phyloP scores from a whole-genome alignment of 2,329 filamentous ascomycete genomes.

The Leptosphaerulina australis region DNA sequence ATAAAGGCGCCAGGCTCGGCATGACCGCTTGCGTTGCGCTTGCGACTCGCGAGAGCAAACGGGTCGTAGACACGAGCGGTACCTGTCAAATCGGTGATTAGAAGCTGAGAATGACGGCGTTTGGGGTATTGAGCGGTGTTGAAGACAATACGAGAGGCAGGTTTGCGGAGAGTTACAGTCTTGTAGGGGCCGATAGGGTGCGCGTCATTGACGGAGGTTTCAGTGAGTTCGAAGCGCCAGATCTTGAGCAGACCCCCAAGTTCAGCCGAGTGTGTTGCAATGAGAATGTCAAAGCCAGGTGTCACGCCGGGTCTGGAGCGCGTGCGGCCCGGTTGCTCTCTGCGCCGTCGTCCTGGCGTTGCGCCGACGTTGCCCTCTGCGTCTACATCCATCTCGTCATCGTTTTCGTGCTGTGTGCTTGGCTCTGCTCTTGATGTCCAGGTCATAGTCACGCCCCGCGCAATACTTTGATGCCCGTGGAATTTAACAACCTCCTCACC shows the following conservation, averaged over 20 bases:
- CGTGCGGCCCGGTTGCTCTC: constrained; percentile 31
- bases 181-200: constrained; percentile 52
- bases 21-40: constrained; percentile 26
- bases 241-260: constrained; percentile 49
- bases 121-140: constrained; percentile 61
- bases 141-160: constrained; percentile 60
- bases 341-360: constrained; percentile 26
- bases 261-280: constrained; percentile 52
- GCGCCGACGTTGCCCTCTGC: constrained; percentile 29
- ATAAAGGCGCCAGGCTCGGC: constrained; percentile 39
- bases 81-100: constrained; percentile 62
- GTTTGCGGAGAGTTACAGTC: constrained; percentile 56
- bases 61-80: constrained; percentile 64
- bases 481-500: constrained; percentile 59
- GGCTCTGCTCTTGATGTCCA: constrained; percentile 51
- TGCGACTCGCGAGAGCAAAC: constrained; percentile 47
- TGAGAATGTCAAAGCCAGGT: constrained; percentile 48
- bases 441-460: constrained; percentile 59
- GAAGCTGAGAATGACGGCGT: constrained; percentile 59
- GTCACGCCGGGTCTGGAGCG: constrained; percentile 26
- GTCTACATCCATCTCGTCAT: constrained; percentile 48
- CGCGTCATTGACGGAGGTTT: constrained; percentile 47
- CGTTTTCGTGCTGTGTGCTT: constrained; percentile 21
- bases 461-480: constrained; percentile 58
- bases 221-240: constrained; percentile 48